Percentiles rank a stretch among this genome's conserved stretches.
phyloP scores from a whole-genome alignment of 1,139 yeast species.

The Geotrichum fermentans region DNA sequence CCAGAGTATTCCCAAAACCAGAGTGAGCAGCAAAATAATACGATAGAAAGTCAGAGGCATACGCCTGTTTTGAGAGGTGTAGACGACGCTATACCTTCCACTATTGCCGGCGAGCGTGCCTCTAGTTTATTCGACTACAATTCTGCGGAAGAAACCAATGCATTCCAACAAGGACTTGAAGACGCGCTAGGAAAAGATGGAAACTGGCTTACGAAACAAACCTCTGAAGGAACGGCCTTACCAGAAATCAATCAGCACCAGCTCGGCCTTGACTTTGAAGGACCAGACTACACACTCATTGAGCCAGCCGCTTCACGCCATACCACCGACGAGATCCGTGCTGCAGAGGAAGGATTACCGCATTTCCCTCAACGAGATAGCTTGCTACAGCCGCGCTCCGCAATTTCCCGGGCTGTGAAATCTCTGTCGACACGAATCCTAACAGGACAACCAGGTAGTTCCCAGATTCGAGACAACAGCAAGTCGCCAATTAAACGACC shows the following conservation, averaged over 20 bases:
- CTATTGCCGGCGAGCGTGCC: background rate
- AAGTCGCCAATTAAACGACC: slow-evolving; percentile 59
- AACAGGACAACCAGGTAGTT: slow-evolving; percentile 44
- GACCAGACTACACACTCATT: background rate
- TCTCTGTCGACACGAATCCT: slow-evolving; percentile 3
- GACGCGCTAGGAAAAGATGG: slow-evolving; percentile 31
- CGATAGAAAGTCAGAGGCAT: no score
- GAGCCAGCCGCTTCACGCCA: background rate
- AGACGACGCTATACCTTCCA: background rate
- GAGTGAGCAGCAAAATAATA: no score
- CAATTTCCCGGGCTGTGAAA: slow-evolving; percentile 10
- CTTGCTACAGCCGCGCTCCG: background rate
- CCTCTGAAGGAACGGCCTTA: background rate
- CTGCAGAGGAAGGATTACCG: slow-evolving; percentile 2
- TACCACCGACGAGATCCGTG: slow-evolving; percentile 1
- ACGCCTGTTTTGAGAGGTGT: slow-evolving; percentile 17
- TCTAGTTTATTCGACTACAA: no score
- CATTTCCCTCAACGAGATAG: background rate
- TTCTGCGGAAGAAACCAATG: background rate
- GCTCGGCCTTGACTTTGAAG: background rate
- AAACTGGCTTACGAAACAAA: slow-evolving; percentile 14
- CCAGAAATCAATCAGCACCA: slow-evolving; percentile 6
- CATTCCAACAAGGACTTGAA: slow-evolving; percentile 23
- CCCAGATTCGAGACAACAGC: slow-evolving; percentile 83
- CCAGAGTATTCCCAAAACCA: no score